Evolutionary conservation across 2,329 filamentous ascomycete genomes (phyloP).

Genomic region (Fusarium goolgardi): DNA sequence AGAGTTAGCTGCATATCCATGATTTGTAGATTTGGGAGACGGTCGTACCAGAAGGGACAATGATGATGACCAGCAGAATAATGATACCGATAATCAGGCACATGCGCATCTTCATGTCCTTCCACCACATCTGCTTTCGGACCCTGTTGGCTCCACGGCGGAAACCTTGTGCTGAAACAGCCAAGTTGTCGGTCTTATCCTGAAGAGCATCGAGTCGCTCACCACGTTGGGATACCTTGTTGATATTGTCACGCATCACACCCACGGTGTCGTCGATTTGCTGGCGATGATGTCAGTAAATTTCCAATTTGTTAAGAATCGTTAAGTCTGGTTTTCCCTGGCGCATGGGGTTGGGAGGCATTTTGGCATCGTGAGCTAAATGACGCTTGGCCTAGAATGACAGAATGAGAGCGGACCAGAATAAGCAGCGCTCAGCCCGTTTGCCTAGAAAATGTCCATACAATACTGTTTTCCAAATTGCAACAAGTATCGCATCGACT

Average conservation of each 20-base stretch:
- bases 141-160: constrained; percentile 95
- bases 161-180: constrained; percentile 93
- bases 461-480: neutral
- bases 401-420: neutral
- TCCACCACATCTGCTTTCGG: constrained; percentile 99
- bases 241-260: constrained; percentile 98
- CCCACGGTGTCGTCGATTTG: constrained; percentile 97
- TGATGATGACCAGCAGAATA: constrained; percentile 91
- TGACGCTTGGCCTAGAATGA: neutral
- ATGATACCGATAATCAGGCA: constrained; percentile 93
- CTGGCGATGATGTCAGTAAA: constrained; percentile 60
- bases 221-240: constrained; percentile 94
- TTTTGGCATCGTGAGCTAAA: constrained; percentile 1
- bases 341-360: neutral
- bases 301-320: neutral
- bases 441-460: neutral
- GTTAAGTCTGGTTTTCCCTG: neutral
- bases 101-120: constrained; percentile 99
- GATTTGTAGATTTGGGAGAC: neutral
- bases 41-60: constrained; percentile 83
- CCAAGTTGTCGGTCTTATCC: constrained; percentile 95
- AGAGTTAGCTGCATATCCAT: constrained; percentile 21
- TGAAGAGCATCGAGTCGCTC: constrained; percentile 87
- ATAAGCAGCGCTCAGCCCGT: neutral
- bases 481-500: neutral